These are phyloP conservation scores for Retiboletus fuscus DNA, from an alignment of 1,284 basidiomycete genomes.

Conservation along the genomic window DNA sequence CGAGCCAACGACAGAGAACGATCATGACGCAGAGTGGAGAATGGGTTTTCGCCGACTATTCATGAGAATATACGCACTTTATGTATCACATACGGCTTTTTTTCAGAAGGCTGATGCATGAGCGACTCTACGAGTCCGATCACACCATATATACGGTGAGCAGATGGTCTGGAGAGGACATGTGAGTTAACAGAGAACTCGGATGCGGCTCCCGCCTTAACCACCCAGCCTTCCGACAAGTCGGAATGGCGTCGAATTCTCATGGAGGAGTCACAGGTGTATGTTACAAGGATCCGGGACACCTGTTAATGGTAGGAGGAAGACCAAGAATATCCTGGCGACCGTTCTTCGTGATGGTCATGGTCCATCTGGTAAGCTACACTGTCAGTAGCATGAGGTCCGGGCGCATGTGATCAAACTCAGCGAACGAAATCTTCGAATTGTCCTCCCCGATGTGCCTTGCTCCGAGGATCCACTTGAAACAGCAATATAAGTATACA, in stretches of 20 bases:
- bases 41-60: neutral
- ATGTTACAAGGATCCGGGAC: neutral
- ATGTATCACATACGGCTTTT: neutral
- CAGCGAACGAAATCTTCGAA: no score
- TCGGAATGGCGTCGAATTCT: neutral
- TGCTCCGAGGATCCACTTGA: no score
- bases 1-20: constrained; percentile 26
- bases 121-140: no score
- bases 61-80: neutral
- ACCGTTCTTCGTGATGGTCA: neutral
- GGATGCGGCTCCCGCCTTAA: neutral
- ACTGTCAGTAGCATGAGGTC: no score
- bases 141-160: neutral
- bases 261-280: neutral
- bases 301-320: neutral
- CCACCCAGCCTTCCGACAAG: neutral
- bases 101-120: neutral
- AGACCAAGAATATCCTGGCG: neutral
- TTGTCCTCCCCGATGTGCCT: no score
- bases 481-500: constrained; percentile 1
- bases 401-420: no score
- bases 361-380: constrained; percentile 14
- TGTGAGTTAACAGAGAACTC: neutral
- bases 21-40: constrained; percentile 7
- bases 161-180: neutral